Conservation (phyloP, 306 rosid genomes). For the Hylodesmum podocarpum region DNA sequence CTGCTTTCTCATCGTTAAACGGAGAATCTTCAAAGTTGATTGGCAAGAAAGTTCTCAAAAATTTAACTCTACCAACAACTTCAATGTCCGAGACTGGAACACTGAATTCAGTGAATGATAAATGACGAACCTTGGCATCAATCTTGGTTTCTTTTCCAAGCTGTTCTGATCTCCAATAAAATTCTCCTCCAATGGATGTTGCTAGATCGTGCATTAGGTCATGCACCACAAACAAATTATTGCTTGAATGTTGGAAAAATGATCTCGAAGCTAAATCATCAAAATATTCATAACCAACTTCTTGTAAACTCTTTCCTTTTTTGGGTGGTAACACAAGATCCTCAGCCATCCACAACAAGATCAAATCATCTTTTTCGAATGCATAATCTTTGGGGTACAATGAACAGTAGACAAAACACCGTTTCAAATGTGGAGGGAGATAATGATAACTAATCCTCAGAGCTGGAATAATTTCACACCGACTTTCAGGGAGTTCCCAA, state of each 20-base stretch:
- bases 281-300: too few species aligned
- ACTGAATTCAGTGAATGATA: too few species aligned
- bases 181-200: background rate
- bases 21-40: background rate
- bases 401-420: background rate
- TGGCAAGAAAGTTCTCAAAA: background rate
- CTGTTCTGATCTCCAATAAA: too few species aligned
- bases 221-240: background rate
- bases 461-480: too few species aligned
- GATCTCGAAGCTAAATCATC: too few species aligned
- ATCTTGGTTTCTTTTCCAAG: too few species aligned
- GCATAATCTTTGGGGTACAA: background rate
- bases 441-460: background rate
- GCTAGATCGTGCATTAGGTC: background rate
- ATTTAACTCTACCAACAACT: background rate
- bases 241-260: too few species aligned
- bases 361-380: background rate
- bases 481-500: too few species aligned
- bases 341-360: background rate
- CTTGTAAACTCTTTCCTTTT: too few species aligned
- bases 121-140: too few species aligned
- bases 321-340: too few species aligned
- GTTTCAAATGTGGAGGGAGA: background rate
- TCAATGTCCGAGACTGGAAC: background rate
- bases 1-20: background rate